phyloP scores from a whole-genome alignment of 495 filamentous ascomycete species.

The Bryoglossum gracile region DNA sequence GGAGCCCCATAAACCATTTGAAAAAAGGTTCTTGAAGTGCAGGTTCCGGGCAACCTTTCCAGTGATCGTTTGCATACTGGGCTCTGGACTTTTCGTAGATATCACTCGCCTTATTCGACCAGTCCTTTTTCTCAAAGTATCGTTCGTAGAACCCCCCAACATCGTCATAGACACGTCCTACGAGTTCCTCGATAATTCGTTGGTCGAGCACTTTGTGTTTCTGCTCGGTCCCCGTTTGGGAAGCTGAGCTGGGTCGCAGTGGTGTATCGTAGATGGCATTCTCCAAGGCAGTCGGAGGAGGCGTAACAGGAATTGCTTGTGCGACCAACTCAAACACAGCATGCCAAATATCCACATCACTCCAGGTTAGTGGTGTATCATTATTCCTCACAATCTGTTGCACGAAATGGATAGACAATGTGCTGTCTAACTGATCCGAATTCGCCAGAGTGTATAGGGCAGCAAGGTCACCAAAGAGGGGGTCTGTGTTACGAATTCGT shows the following conservation, averaged over 20 bases:
- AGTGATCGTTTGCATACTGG: slow-evolving; percentile 21
- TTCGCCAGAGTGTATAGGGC: no score
- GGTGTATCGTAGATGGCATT: slow-evolving; percentile 25
- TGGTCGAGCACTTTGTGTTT: slow-evolving; percentile 26
- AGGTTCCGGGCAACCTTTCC: slow-evolving; percentile 22
- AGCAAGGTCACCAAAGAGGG: no score
- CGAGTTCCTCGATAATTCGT: slow-evolving; percentile 27
- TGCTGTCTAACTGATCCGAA: slow-evolving; percentile 13
- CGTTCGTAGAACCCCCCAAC: slow-evolving; percentile 21
- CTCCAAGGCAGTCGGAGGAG: slow-evolving; percentile 23
- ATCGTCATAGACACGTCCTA: slow-evolving; percentile 24
- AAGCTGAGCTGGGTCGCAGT: slow-evolving; percentile 25
- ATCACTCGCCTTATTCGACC: slow-evolving; percentile 22
- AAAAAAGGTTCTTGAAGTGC: slow-evolving; percentile 20
- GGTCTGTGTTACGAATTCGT: slow-evolving; percentile 16
- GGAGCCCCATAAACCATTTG: slow-evolving; percentile 24
- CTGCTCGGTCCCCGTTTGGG: slow-evolving; percentile 25
- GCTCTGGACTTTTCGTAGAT: slow-evolving; percentile 21
- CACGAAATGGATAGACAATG: slow-evolving; percentile 22
- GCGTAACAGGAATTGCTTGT: slow-evolving; percentile 14
- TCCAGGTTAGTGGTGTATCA: no score
- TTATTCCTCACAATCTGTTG: slow-evolving; percentile 22
- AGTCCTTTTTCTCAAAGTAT: slow-evolving; percentile 23
- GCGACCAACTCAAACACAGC: slow-evolving; percentile 22
- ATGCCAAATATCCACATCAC: slow-evolving; percentile 20